These are phyloP conservation scores for Endocladia muricata DNA, from an alignment of 31 red algal genomes.

Conservation along the genomic window DNA sequence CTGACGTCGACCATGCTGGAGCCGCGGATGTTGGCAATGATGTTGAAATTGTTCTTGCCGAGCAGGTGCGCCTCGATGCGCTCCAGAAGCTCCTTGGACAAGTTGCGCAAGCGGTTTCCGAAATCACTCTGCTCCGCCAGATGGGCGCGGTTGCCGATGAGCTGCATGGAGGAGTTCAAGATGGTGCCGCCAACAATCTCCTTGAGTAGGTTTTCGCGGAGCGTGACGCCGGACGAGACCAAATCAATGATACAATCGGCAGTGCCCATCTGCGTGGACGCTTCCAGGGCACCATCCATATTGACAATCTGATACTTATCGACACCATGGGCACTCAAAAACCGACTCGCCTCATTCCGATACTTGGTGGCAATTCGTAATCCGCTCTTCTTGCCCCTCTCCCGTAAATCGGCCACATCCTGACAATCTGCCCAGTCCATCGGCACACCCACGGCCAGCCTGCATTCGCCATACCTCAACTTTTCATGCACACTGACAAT, in stretches of 20 bases:
- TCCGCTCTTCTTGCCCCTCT: constrained; percentile 6
- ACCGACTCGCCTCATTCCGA: constrained; percentile 49
- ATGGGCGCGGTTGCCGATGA: constrained; percentile 80
- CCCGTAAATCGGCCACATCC: constrained; percentile 57
- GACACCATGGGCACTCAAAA: constrained; percentile 69
- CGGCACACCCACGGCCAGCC: constrained; percentile 85
- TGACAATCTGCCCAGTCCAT: constrained; percentile 81
- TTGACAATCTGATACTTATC: constrained; percentile 80
- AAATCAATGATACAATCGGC: constrained; percentile 97
- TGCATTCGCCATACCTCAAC: constrained; percentile 87
- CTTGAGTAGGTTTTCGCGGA: constrained; percentile 97
- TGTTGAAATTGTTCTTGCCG: constrained; percentile 86
- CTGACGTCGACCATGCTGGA: constrained; percentile 94
- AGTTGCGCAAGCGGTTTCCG: constrained; percentile 50
- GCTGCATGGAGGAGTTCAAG: constrained; percentile 77
- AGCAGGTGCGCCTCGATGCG: constrained; percentile 90
- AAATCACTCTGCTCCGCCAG: constrained; percentile 34
- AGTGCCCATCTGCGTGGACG: constrained; percentile 96
- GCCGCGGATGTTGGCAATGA: constrained; percentile 98
- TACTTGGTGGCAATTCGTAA: constrained; percentile 96
- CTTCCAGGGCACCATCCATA: constrained; percentile 98
- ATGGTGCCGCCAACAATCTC: constrained; percentile 89
- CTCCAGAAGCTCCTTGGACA: constrained; percentile 91
- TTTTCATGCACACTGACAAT: constrained; percentile 79
- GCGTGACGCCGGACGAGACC: constrained; percentile 92